Percentiles rank a stretch among this genome's conserved stretches.
These are phyloP conservation scores for Pulicaria dysenterica DNA, from an alignment of 129 eudicot species.

Conservation along the genomic window DNA sequence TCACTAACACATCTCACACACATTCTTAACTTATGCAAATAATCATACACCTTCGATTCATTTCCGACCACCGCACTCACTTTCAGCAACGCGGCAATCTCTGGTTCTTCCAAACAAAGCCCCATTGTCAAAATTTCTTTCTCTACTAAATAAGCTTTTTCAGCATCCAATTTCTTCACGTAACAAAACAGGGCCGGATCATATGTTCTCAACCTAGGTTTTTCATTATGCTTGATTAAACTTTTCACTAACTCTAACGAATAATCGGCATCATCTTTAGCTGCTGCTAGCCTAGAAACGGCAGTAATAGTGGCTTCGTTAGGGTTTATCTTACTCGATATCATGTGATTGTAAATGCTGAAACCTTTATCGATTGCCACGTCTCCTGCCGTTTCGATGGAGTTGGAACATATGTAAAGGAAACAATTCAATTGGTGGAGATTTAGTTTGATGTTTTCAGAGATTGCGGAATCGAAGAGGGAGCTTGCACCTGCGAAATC, in stretches of 20 bases:
- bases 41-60: slow-evolving; percentile 73
- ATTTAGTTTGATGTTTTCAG: slow-evolving; percentile 51
- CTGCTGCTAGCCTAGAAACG: slow-evolving; percentile 61
- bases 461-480: slow-evolving; percentile 57
- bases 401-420: slow-evolving; percentile 68
- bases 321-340: slow-evolving; percentile 46
- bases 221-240: slow-evolving; percentile 30
- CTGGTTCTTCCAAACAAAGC: slow-evolving; percentile 62
- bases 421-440: slow-evolving; percentile 61
- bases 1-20: slow-evolving; percentile 53
- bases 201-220: slow-evolving; percentile 63
- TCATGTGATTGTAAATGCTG: slow-evolving; percentile 48
- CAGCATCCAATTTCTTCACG: slow-evolving; percentile 50
- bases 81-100: slow-evolving; percentile 62
- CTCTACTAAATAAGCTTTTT: slow-evolving; percentile 77
- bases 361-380: slow-evolving; percentile 60
- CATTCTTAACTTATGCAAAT: slow-evolving; percentile 79
- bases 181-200: slow-evolving; percentile 64
- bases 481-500: slow-evolving; percentile 52
- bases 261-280: slow-evolving; percentile 53
- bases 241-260: slow-evolving; percentile 61
- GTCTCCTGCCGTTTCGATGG: slow-evolving; percentile 31
- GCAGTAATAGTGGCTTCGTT: slow-evolving; percentile 72
- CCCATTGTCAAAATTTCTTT: slow-evolving; percentile 49
- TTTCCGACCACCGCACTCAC: slow-evolving; percentile 64